Evolutionary conservation across 345 rosid genomes (phyloP), one percentile per base, ranked within the genome.

Genomic region (Dipteronia sinensis): DNA sequence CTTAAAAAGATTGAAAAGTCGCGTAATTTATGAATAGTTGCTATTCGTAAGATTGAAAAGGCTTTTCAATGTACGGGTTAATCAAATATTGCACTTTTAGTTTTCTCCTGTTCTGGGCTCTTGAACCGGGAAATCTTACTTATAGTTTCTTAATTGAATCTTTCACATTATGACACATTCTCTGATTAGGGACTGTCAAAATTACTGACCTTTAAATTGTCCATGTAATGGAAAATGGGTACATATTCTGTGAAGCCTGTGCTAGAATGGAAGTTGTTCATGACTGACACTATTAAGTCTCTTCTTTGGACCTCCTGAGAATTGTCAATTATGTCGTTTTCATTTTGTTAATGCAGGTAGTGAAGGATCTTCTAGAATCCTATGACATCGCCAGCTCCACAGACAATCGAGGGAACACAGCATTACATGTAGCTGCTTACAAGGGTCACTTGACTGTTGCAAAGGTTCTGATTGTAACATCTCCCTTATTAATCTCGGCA

Each of bases 371-470:
- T 17, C 75, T 91, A 56, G 72, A 88, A 27, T 86, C 95, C 58
- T 89, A 76, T 69, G 82, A 87, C 66, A 82, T 89, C 6, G 76
- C 89, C 55, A 77, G 69, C 63, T 76, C 85, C 53, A 83, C 80
- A 19, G 98, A 96, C 69, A 76, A 86, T 81, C 89, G 82, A 76
- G 98, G 95, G 80, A 94, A 91, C 84, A 92, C 97, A 13, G 94
- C 97, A 23, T 82, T 96, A 12, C 99, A 94, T 56, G 81, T 94
- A 22, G 95, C 98, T 71, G 95, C 97, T 70, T 88, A 91, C 85
- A 76, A 92, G 38, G 99, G 99, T 51, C 82, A 87, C 85, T 83
- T 89, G 65, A 80, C 78, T 55, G 91, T 91, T 22, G 86, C 84
- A 31, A 90, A 88, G 76, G 68, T 88, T 80, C 86, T 96, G 59